Conservation (phyloP, 306 rosid genomes). For the Mimosa bimucronata region DNA sequence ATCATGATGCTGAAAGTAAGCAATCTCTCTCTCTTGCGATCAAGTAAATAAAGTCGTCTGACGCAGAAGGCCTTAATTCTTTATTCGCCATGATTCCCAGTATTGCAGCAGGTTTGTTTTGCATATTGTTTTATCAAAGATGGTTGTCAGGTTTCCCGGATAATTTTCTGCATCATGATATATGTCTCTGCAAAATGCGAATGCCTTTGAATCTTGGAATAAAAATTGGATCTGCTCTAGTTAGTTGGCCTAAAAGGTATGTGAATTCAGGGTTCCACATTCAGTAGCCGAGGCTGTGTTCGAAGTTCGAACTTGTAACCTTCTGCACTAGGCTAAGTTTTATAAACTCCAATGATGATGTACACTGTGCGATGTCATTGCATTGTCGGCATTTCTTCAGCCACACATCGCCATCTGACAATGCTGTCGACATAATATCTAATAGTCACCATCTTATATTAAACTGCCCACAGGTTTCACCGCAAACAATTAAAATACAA, state of each 20-base stretch:
- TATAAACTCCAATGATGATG: neutral
- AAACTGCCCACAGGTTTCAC: neutral
- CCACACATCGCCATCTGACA: neutral
- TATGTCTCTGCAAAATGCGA: neutral
- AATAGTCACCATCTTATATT: neutral
- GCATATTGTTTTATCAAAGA: neutral
- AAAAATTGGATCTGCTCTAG: neutral
- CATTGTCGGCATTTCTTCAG: constrained; percentile 1
- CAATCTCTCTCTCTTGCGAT: neutral
- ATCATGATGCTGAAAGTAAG: constrained; percentile 9
- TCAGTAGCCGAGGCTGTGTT: too few relatives aligned
- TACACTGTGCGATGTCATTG: neutral
- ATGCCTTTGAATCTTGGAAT: neutral
- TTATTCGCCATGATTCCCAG: neutral
- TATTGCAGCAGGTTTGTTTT: neutral
- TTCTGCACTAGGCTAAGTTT: too few relatives aligned
- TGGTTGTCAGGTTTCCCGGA: neutral
- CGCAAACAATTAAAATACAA: neutral
- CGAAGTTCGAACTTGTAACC: too few relatives aligned
- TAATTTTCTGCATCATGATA: neutral
- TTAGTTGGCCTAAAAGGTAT: neutral
- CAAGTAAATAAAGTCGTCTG: neutral
- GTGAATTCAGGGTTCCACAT: neutral
- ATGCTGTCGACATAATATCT: neutral
- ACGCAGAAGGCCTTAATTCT: neutral